Evolutionary conservation across 768 basidiomycete species (phyloP).

Genomic region (Chlorophyllum brunneum): DNA sequence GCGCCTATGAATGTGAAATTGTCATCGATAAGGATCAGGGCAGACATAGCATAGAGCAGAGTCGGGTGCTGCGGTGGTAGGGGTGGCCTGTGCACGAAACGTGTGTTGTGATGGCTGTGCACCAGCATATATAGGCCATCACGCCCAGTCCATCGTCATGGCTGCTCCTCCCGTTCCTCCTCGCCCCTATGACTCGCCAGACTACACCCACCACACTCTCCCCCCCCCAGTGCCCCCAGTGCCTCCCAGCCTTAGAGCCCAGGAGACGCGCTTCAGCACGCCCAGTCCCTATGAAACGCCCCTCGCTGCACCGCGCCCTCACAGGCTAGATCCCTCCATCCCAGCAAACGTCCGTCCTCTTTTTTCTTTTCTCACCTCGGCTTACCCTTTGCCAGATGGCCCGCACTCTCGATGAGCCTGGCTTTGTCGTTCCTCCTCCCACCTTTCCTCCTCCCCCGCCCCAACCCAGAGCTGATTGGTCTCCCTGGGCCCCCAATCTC

Average conservation of each 20-base stretch:
- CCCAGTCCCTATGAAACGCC: constrained; percentile 32
- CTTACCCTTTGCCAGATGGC: constrained; percentile 47
- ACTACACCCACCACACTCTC: constrained; percentile 10
- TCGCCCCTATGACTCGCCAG: constrained; percentile 16
- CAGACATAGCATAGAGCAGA: no score
- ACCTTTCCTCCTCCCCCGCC: constrained; percentile 11
- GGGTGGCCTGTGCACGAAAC: neutral
- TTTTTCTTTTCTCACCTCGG: constrained; percentile 1
- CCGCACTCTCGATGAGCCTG: constrained; percentile 48
- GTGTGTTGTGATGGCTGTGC: neutral
- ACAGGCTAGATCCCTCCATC: constrained; percentile 54
- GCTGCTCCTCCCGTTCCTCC: constrained; percentile 27
- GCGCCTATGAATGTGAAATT: no score
- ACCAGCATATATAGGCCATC: neutral
- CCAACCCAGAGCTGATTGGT: constrained; percentile 13
- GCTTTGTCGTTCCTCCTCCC: constrained; percentile 15
- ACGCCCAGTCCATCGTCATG: neutral
- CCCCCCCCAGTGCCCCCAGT: constrained; percentile 50
- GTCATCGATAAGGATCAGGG: no score
- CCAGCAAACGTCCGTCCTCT: constrained; percentile 57
- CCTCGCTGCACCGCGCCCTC: constrained; percentile 63
- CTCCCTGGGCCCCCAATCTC: constrained; percentile 16
- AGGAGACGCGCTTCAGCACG: constrained; percentile 22
- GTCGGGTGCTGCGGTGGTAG: no score
- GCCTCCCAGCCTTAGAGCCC: constrained; percentile 33